phyloP scores from a whole-genome alignment of 176 grass and related monocot genomes.

The Cymbopogon citratus region DNA sequence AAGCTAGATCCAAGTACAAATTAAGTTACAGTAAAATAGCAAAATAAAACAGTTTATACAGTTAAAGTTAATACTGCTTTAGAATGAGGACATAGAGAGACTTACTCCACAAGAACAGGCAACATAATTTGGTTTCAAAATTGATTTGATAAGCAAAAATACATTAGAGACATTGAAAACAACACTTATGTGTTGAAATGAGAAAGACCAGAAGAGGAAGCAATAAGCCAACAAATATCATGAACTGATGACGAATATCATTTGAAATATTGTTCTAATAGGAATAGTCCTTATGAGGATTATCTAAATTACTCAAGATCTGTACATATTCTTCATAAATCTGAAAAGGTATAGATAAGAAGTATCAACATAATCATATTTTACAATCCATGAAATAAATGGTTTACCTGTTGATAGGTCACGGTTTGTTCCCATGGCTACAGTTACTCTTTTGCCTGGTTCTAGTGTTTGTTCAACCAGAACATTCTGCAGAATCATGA shows the following conservation, averaged over 20 bases:
- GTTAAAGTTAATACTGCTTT: neutral
- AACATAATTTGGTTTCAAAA: conserved; percentile 4
- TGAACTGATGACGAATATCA: too few relatives aligned
- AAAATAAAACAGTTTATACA: neutral
- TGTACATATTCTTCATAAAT: neutral
- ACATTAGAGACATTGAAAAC: neutral
- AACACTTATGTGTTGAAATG: neutral
- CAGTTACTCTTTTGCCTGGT: conserved; percentile 78
- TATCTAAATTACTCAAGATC: conserved; percentile 10
- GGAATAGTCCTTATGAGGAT: neutral
- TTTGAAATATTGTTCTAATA: neutral
- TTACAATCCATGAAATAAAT: conserved; percentile 15
- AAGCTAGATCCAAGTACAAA: conserved; percentile 42
- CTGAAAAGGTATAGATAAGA: neutral
- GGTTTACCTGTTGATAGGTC: conserved; percentile 62
- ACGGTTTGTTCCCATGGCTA: conserved; percentile 83
- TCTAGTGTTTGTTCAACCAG: conserved; percentile 71
- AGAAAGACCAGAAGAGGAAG: neutral
- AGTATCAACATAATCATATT: conserved; percentile 7
- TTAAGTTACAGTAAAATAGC: conserved; percentile 19
- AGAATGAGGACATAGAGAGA: neutral
- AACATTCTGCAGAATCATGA: conserved; percentile 62
- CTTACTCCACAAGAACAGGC: neutral
- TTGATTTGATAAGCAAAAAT: neutral
- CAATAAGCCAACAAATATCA: neutral